These are phyloP conservation scores for Hymenoscyphus linearis DNA, from an alignment of 2,329 filamentous ascomycete genomes.

Conservation along the genomic window DNA sequence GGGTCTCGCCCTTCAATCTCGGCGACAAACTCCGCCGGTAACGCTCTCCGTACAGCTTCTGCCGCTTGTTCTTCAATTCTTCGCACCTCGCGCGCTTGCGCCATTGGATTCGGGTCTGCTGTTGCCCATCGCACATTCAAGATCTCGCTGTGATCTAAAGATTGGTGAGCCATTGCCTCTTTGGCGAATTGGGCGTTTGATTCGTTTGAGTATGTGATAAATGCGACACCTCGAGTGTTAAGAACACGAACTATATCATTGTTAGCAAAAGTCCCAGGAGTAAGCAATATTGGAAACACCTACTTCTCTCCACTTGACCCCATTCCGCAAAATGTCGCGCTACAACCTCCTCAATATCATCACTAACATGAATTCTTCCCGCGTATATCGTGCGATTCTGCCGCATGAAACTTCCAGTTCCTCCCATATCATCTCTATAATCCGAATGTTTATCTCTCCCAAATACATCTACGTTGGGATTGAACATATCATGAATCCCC, in stretches of 20 bases:
- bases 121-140: conserved; percentile 97
- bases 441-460: conserved; percentile 88
- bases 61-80: conserved; percentile 94
- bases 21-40: conserved; percentile 85
- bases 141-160: conserved; percentile 84
- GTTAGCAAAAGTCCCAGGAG: conserved; percentile 19
- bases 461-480: conserved; percentile 92
- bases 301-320: conserved; percentile 79
- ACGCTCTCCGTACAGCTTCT: conserved; percentile 80
- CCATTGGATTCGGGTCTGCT: conserved; percentile 90
- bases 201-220: conserved; percentile 91
- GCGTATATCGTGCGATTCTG: conserved; percentile 94
- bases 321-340: conserved; percentile 94
- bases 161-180: conserved; percentile 94
- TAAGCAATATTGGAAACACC: conserved; percentile 17
- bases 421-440: conserved; percentile 96
- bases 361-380: conserved; percentile 87
- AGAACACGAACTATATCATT: conserved; percentile 61
- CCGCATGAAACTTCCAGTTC: conserved; percentile 87
- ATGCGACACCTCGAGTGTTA: conserved; percentile 84
- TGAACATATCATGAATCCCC: conserved; percentile 81
- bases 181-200: conserved; percentile 87
- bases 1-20: conserved; percentile 91
- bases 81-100: conserved; percentile 83
- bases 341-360: conserved; percentile 96